Percentiles rank a stretch among this genome's conserved stretches.
Evolutionary conservation across 306 rosid species (phyloP).

Genomic region (Quercus glauca): DNA sequence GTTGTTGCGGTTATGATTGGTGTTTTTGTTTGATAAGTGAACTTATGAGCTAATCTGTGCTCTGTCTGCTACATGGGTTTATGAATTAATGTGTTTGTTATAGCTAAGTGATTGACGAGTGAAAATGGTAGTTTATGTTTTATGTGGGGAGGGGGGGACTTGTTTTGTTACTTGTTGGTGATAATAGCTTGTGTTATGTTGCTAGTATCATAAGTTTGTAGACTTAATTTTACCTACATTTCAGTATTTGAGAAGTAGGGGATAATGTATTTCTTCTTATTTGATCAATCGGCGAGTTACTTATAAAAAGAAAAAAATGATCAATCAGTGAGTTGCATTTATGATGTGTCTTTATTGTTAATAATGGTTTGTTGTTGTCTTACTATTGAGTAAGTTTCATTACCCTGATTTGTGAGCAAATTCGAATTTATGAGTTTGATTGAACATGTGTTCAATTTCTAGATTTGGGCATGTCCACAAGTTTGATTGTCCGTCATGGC

Average conservation of each 20-base stretch:
- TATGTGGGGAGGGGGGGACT: not conserved
- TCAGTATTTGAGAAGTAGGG: not conserved
- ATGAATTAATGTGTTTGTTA: not conserved
- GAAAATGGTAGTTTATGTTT: not conserved
- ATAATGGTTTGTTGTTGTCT: not conserved
- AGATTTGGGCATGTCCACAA: not conserved
- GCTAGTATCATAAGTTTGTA: not conserved
- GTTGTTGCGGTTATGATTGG: not conserved
- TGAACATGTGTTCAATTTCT: not conserved
- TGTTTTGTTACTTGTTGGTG: not conserved
- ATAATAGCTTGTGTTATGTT: no score
- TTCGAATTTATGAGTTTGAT: not conserved
- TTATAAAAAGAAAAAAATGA: not conserved
- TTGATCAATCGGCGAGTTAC: not conserved
- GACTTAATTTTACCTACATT: not conserved
- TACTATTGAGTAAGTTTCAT: not conserved
- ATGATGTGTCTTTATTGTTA: not conserved
- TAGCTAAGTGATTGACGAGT: slow-evolving; percentile 1
- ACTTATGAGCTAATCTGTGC: not conserved
- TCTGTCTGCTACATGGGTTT: not conserved
- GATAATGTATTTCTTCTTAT: not conserved
- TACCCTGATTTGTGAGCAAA: not conserved
- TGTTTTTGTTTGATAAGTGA: not conserved
- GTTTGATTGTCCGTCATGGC: not conserved
- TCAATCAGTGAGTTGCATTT: not conserved